Evolutionary conservation across 768 basidiomycete species (phyloP), one percentile per base, ranked within the genome.

Genomic region (Roridomyces roridus): DNA sequence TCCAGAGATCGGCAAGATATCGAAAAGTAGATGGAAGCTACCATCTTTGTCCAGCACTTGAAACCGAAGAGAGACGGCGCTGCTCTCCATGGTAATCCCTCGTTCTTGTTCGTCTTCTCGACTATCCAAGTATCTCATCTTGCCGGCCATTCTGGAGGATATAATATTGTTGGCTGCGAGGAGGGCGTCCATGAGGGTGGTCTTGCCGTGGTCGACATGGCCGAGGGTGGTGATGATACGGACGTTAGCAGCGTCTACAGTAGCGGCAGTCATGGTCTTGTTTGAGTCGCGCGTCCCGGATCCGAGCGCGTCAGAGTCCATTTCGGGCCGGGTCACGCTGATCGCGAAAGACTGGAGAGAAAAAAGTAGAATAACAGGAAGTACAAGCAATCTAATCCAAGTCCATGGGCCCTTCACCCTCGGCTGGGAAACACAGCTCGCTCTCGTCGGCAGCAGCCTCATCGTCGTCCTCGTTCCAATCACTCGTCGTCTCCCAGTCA

Each of bases 71-170:
- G 92, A 94, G 6, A 98, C 90, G 0, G 97, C 96, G 70, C 92
- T 95, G 62, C 92, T 94, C 74, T 99, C 96, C 97, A 99, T 98
- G 0, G 97, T 98, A 58, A 99, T 99, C 3, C 97, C 97, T 46
- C 97, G 79, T 73, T 98, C 89, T 66, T 98, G 96, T 68, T 99
- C 97, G 66, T 98, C 97, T 69, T 98, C 95, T 62, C 97, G 81
- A 55, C 90, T 93, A 69, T 99, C 97, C 49, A 98, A 78, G 70
- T 96, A 99, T 50, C 97, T 81, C 72, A 98, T 87, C 71, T 97
- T 98, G 10, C 97, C 97, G 2, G 95, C 96, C 88, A 98, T 91
- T 50, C 92, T 78, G 10, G 88, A 74, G 0, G 96, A 98, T 66
- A 99, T 98, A 69, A 99, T 98, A 67, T 94, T 96, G 76, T 98